Conservation (phyloP, 2,329 filamentous ascomycete genomes). For the Beauveria scarabaeidicola region DNA sequence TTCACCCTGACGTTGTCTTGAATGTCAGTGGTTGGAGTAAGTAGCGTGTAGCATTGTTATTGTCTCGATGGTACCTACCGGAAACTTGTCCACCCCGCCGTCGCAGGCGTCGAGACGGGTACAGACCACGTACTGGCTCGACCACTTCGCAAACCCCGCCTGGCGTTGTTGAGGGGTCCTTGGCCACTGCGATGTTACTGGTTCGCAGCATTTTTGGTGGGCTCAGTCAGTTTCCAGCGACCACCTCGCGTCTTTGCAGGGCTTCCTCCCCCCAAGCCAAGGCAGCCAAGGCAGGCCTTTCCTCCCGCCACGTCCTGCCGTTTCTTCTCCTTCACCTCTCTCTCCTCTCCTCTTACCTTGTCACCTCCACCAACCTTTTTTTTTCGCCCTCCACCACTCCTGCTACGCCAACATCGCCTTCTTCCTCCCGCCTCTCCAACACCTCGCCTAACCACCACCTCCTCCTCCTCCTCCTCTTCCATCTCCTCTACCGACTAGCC, state of each 20-base stretch:
- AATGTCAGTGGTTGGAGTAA: too few species aligned
- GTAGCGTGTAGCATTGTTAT: too few species aligned
- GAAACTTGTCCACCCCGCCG: neutral
- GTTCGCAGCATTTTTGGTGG: neutral
- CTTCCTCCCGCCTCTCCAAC: slow-evolving; percentile 18
- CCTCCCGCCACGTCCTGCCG: slow-evolving; percentile 1
- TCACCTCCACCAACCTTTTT: slow-evolving; percentile 18
- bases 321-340: slow-evolving; percentile 26
- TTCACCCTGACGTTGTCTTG: too few species aligned
- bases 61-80: neutral
- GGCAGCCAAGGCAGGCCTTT: neutral
- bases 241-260: neutral
- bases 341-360: slow-evolving; percentile 15
- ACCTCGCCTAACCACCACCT: slow-evolving; percentile 17
- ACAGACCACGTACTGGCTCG: neutral
- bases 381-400: slow-evolving; percentile 17
- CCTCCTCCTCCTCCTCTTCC: slow-evolving; percentile 13
- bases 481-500: slow-evolving; percentile 14
- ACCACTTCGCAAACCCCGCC: neutral
- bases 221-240: neutral
- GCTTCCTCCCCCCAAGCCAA: neutral
- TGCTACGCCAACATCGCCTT: slow-evolving; percentile 17
- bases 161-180: neutral
- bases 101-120: neutral
- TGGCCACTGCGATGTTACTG: neutral